Base-by-base conservation (phyloP, 2,329 filamentous ascomycete species). In the Aspergillus sp. region DNA sequence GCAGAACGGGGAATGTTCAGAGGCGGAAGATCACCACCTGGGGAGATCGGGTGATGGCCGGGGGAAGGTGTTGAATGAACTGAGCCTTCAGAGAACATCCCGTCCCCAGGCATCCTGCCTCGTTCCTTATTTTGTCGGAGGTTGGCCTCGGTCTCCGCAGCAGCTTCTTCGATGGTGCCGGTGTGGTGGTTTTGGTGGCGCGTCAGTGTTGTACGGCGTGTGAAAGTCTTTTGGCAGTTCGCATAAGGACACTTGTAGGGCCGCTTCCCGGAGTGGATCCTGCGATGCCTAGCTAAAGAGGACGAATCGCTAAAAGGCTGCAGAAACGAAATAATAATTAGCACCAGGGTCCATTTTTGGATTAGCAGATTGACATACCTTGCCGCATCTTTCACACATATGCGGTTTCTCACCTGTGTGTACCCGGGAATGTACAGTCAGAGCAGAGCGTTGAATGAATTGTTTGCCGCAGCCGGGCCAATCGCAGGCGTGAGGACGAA, bases 331-430 rank as follows among this genome's bases (percentile, higher is more conserved):
- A 41, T 1, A 6, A n/a, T 11, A 52, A 54, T 59, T 57, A 56
- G 44, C 27, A 39, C 20, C 12, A 19, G 15, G 37, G 15, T 40
- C 13, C 20, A 34, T 15, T 15, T 27, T 5, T 30, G 12, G n/a
- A 15, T 5, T 20, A 8, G 4, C 15, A 3, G 11, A 12, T 42
- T 20, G 44, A 64, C 83, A 69, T 81, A 96, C 93, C 88, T 98
- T 98, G 74, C 91, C 91, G 74, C 95, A 98, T 62, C 90, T 87
- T 77, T 97, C 95, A 73, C 95, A 99, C 86, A 95, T 93, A 70
- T 99, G 95, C 51, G 95, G 95, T 78, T 99, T 99, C 79, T 98
- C 95, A 64, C 95, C 95, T 2, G 95, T 98, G 75, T 99, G 95
- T 19, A 97, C 93, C 66, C 95, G 89, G 70, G 90, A 88, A 75